phyloP scores from a whole-genome alignment of 306 rosid genomes.

The Cicer arietinum region DNA sequence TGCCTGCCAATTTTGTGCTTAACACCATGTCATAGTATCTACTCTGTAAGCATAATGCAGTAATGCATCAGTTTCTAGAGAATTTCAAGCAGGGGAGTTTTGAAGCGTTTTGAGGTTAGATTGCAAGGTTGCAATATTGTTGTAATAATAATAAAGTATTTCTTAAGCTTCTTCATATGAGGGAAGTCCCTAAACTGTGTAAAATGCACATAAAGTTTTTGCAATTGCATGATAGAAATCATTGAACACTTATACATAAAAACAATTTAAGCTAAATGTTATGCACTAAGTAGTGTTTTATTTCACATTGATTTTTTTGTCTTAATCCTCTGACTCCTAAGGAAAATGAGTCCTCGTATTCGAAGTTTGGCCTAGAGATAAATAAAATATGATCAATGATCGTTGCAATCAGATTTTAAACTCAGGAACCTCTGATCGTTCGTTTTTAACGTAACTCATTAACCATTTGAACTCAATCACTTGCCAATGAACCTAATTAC shows the following conservation, averaged over 20 bases:
- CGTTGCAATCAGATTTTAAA: no score
- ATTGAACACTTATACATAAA: conserved; percentile 2
- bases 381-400: no score
- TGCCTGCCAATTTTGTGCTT: conserved; percentile 85
- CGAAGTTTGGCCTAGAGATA: no score
- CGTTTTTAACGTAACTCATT: no score
- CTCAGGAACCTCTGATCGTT: no score
- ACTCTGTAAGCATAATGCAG: conserved; percentile 54
- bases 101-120: conserved; percentile 20
- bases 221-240: conserved; percentile 9
- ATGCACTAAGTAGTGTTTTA: not conserved
- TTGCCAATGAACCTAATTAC: not conserved
- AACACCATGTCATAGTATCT: conserved; percentile 96
- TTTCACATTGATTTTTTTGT: not conserved
- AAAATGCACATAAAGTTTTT: not conserved
- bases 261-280: not conserved
- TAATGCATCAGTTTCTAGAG: conserved; percentile 26
- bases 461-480: no score
- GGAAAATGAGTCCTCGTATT: no score
- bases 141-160: not conserved
- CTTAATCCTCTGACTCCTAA: no score
- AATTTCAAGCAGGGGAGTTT: conserved; percentile 1
- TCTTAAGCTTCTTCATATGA: conserved; percentile 32
- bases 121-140: conserved; percentile 19
- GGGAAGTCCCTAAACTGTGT: not conserved